A percentile compares a stretch with the other conserved stretches of the same genome.
These are phyloP conservation scores for Cadophora malorum DNA, from an alignment of 2,329 filamentous ascomycete genomes.

Conservation along the genomic window DNA sequence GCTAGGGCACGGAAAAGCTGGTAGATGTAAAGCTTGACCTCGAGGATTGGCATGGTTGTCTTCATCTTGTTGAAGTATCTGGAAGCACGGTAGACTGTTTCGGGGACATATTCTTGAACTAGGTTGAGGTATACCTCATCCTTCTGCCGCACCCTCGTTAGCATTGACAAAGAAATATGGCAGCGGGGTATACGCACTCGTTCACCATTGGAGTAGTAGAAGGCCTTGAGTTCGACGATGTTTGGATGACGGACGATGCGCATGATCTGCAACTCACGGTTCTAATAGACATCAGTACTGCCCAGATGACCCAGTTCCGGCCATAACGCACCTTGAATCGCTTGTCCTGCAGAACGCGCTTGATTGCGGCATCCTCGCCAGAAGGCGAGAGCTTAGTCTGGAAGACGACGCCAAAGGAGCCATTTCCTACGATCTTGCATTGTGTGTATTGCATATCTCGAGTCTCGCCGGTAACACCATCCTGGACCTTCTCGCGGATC, in stretches of 20 bases:
- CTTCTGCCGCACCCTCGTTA: conserved; percentile 63
- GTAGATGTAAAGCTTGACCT: conserved; percentile 99
- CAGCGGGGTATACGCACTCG: conserved; percentile 67
- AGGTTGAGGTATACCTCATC: conserved; percentile 99
- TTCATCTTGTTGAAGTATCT: conserved; percentile 99
- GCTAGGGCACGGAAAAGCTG: conserved; percentile 97
- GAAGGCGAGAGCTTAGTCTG: conserved; percentile 98
- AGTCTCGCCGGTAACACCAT: conserved; percentile 95
- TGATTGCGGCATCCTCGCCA: conserved; percentile 98
- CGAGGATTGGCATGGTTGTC: conserved; percentile 97
- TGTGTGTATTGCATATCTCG: conserved; percentile 98
- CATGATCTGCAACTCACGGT: conserved; percentile 99
- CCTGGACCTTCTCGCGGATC: conserved; percentile 98
- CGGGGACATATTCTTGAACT: conserved; percentile 96
- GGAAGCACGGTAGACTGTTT: conserved; percentile 97
- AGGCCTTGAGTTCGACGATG: conserved; percentile 98
- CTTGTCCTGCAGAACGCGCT: conserved; percentile 98
- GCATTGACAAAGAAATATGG: conserved; percentile 20
- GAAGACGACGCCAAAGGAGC: conserved; percentile 98
- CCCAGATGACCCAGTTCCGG: not conserved
- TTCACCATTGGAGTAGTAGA: conserved; percentile 99
- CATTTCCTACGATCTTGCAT: conserved; percentile 99
- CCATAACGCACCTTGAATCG: conserved; percentile 86
- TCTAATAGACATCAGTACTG: conserved; percentile 62
- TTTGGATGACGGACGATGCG: conserved; percentile 98